These are phyloP conservation scores for Penicillium sumatraense DNA, from an alignment of 2,329 filamentous ascomycete genomes.

Conservation along the genomic window DNA sequence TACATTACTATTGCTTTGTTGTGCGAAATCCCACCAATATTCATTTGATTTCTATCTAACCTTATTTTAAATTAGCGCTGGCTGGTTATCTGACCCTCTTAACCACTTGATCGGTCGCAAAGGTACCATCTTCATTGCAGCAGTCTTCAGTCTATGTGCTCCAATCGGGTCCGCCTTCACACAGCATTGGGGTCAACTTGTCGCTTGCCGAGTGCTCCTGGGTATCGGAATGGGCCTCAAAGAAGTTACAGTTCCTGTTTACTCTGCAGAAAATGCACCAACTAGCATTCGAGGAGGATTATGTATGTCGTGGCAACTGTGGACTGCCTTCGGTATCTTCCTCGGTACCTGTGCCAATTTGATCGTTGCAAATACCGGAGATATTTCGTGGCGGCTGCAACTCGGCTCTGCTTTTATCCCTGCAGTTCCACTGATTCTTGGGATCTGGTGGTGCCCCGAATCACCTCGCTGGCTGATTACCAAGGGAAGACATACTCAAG, in stretches of 20 bases:
- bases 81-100: constrained; percentile 25
- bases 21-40: constrained; percentile 34
- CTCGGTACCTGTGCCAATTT: constrained; percentile 49
- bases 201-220: constrained; percentile 27
- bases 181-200: constrained; percentile 21
- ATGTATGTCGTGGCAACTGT: constrained; percentile 62
- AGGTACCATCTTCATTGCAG: constrained; percentile 23
- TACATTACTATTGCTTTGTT: constrained; percentile 56
- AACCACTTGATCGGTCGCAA: constrained; percentile 23
- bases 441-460: constrained; percentile 51
- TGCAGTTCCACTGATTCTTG: constrained; percentile 49
- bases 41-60: not conserved
- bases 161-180: constrained; percentile 22
- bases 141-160: constrained; percentile 22
- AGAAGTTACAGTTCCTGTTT: constrained; percentile 56
- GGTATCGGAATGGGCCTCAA: constrained; percentile 41
- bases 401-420: constrained; percentile 54
- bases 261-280: constrained; percentile 58
- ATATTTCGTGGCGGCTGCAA: constrained; percentile 51
- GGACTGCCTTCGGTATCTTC: constrained; percentile 50
- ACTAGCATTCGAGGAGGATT: constrained; percentile 58
- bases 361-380: constrained; percentile 43
- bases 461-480: constrained; percentile 48
- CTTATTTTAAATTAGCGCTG: constrained; percentile 7
- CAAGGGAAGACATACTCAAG: constrained; percentile 31